These are phyloP conservation scores for Simplicillium aogashimaense DNA, from an alignment of 2,329 filamentous ascomycete genomes.

Conservation along the genomic window DNA sequence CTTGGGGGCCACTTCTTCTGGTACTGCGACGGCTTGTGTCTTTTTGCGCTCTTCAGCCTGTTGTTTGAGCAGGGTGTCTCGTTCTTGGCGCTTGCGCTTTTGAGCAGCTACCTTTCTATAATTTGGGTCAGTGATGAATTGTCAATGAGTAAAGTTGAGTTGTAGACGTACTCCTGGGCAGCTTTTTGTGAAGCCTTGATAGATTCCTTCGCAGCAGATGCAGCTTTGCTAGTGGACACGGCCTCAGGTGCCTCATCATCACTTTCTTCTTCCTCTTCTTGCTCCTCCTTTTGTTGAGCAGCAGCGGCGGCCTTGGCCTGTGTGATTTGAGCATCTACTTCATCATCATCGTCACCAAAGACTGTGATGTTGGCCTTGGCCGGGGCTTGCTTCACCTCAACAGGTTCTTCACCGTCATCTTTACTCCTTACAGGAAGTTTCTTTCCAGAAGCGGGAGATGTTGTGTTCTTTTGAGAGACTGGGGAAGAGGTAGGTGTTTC, in stretches of 20 bases:
- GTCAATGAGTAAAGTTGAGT: too few species aligned
- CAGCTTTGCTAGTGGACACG: conserved; percentile 41
- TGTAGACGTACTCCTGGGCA: conserved; percentile 35
- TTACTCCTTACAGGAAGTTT: not conserved
- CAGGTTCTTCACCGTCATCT: conserved; percentile 1
- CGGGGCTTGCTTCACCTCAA: not conserved
- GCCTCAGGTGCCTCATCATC: conserved; percentile 50
- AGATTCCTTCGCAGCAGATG: conserved; percentile 33
- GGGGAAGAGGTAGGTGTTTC: conserved; percentile 6
- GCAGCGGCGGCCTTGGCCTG: conserved; percentile 6
- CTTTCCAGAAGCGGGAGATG: not conserved
- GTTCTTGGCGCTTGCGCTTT: conserved; percentile 46
- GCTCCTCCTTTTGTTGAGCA: conserved; percentile 12
- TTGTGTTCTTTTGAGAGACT: not conserved
- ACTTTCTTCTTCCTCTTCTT: conserved; percentile 30
- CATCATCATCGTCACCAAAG: conserved; percentile 23
- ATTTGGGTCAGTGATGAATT: not conserved
- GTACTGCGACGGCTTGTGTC: conserved; percentile 11
- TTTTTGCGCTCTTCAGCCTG: conserved; percentile 42
- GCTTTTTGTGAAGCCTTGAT: conserved; percentile 37
- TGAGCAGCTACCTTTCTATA: conserved; percentile 40
- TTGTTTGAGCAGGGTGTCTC: conserved; percentile 42
- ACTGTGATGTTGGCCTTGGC: conserved; percentile 17
- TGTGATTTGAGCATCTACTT: conserved; percentile 9
- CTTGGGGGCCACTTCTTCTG: conserved; percentile 9